Base-by-base conservation (phyloP, 169 alveolate species). In the Cryptosporidium tyzzeri region DNA sequence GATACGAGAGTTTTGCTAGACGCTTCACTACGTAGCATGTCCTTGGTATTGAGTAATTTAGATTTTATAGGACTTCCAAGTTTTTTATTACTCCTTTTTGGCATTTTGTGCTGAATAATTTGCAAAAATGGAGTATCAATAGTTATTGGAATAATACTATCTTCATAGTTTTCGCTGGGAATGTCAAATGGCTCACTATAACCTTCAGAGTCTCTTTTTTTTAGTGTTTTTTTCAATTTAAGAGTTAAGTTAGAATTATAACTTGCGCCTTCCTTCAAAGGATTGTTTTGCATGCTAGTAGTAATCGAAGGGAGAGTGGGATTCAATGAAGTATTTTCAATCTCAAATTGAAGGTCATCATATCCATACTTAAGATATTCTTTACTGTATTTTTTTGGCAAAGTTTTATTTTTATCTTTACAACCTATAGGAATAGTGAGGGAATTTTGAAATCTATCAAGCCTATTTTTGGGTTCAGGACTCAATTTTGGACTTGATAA, bases 401-500 rank as follows among this genome's bases (percentile, higher is more conserved):
- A 23, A 2, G 18, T 23, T 26, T 55, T 26, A 16, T 55, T 55
- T 55, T n/a, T 55, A 33, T n/a, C 35, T 18, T 73, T 53, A 35
- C 3, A 23, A 58, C 31, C 18, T 35, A 48, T 48, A 26, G 70
- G 45, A 26, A 9, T 41, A 51, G 21, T 51, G 29, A 50, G 51
- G 4, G 21, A 18, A 14, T 71, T 71, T 45, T 14, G 14, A 23
- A 14, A 9, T 71, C 26, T 26, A 6, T 53, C 14, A 9, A 55
- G 18, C 18, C 12, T 26, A 12, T 55, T 21, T 55, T 55, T n/a
- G 6, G 35, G 35, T 21, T n/a, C 18, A 55, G n/a, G 12, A 6
- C 58, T 35, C 26, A 71, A 7, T 26, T 48, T 53, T 37, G 86
- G 86, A 48, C 45, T 71, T 16, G 86, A 73, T 18, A 73, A 73